Conservation (phyloP, 306 rosid species). For the Vigna nakashimae region DNA sequence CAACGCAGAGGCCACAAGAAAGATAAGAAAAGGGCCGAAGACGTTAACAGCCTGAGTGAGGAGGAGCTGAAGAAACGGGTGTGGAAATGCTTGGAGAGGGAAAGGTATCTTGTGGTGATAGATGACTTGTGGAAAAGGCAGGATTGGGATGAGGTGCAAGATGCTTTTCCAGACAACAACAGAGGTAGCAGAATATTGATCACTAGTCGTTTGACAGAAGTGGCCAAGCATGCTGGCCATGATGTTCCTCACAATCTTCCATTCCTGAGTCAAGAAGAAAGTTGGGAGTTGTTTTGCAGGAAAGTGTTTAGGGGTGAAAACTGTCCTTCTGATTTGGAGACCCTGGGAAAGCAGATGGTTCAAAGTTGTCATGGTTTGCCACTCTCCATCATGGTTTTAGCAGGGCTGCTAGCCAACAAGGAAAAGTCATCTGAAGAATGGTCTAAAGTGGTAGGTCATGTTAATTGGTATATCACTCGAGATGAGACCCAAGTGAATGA, state of each 20-base stretch:
- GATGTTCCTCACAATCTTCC: conserved; percentile 22
- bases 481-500: conserved; percentile 40
- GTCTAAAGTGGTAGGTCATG: conserved; percentile 28
- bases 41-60: not conserved
- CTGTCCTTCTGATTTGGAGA: not conserved
- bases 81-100: not conserved
- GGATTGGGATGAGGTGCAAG: conserved; percentile 21
- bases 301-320: conserved; percentile 39
- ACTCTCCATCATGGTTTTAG: conserved; percentile 36
- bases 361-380: conserved; percentile 39
- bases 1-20: not conserved
- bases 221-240: not conserved
- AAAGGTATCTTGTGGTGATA: conserved; percentile 31
- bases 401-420: conserved; percentile 37
- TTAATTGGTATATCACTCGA: conserved; percentile 14
- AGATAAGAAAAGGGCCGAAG: not conserved
- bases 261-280: conserved; percentile 28
- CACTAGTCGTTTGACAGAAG: conserved; percentile 35
- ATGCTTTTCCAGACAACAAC: conserved; percentile 19
- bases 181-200: conserved; percentile 41
- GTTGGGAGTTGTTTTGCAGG: conserved; percentile 43
- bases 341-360: conserved; percentile 22
- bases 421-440: conserved; percentile 29
- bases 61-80: not conserved
- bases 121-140: conserved; percentile 30